These are phyloP conservation scores for Ophiobolus disseminans DNA, from an alignment of 2,329 filamentous ascomycete genomes.

Conservation along the genomic window DNA sequence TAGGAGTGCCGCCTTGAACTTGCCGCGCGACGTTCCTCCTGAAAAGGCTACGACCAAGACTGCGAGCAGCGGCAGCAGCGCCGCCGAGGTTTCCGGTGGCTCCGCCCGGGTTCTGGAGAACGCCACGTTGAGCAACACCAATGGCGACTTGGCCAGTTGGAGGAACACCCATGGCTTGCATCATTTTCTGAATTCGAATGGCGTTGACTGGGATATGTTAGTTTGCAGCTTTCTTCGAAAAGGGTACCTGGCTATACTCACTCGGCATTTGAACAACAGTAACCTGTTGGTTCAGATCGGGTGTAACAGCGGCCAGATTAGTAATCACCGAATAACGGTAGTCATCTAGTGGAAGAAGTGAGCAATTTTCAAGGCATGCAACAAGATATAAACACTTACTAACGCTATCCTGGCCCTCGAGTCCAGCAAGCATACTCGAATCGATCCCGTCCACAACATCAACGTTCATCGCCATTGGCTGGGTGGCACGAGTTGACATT, in stretches of 20 bases:
- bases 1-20: slow-evolving; percentile 32
- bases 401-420: slow-evolving; percentile 38
- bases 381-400: slow-evolving; percentile 26
- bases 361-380: background rate
- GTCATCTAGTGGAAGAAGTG: slow-evolving; percentile 30
- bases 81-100: slow-evolving; percentile 40
- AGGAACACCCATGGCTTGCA: slow-evolving; percentile 41
- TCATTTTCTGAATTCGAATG: slow-evolving; percentile 45
- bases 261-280: slow-evolving; percentile 48
- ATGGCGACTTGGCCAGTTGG: slow-evolving; percentile 42
- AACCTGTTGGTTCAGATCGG: slow-evolving; percentile 44
- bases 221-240: background rate
- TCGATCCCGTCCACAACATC: slow-evolving; percentile 46
- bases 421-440: slow-evolving; percentile 40
- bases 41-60: slow-evolving; percentile 30
- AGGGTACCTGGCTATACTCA: slow-evolving; percentile 18
- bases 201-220: slow-evolving; percentile 42
- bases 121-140: slow-evolving; percentile 45
- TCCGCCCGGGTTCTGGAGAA: slow-evolving; percentile 47
- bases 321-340: slow-evolving; percentile 46
- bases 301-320: slow-evolving; percentile 43
- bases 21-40: slow-evolving; percentile 32
- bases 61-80: slow-evolving; percentile 23
- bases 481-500: slow-evolving; percentile 44
- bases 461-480: slow-evolving; percentile 47